phyloP scores from a whole-genome alignment of 164 flowering plant species.

The Akebia trifoliata region DNA sequence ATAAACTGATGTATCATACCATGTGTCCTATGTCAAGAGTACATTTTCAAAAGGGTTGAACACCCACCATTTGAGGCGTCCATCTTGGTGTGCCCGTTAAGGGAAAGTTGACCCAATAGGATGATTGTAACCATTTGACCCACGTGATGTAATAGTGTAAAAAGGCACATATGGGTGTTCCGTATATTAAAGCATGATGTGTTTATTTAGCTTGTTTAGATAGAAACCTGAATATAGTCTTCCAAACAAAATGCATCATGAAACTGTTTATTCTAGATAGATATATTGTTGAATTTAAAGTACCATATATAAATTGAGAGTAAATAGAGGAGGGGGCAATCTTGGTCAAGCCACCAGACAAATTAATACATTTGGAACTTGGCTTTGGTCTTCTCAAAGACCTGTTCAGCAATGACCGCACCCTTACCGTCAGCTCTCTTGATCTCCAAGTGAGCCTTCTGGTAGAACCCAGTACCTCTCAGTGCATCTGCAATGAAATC shows the following conservation, averaged over 20 bases:
- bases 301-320: background rate
- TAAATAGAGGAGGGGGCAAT: background rate
- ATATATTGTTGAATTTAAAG: background rate
- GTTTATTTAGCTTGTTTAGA: background rate
- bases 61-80: too few relatives aligned
- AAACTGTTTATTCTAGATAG: background rate
- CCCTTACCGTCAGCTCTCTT: conserved; percentile 83
- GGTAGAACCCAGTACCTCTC: conserved; percentile 81
- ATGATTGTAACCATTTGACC: too few relatives aligned
- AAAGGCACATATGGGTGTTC: too few relatives aligned
- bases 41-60: too few relatives aligned
- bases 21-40: too few relatives aligned
- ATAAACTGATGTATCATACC: too few relatives aligned
- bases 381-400: conserved; percentile 85
- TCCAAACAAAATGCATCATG: background rate
- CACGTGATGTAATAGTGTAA: too few relatives aligned
- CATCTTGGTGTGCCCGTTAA: too few relatives aligned
- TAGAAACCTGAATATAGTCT: background rate
- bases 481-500: conserved; percentile 97
- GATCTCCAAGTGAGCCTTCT: conserved; percentile 81
- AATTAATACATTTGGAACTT: conserved; percentile 69
- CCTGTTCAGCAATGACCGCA: conserved; percentile 85
- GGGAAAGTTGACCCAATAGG: too few relatives aligned
- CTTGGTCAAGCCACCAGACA: background rate
- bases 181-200: too few relatives aligned